Evolutionary conservation across 345 rosid genomes (phyloP), one percentile per base, ranked within the genome.

Genomic region (Eucalyptus pumila): DNA sequence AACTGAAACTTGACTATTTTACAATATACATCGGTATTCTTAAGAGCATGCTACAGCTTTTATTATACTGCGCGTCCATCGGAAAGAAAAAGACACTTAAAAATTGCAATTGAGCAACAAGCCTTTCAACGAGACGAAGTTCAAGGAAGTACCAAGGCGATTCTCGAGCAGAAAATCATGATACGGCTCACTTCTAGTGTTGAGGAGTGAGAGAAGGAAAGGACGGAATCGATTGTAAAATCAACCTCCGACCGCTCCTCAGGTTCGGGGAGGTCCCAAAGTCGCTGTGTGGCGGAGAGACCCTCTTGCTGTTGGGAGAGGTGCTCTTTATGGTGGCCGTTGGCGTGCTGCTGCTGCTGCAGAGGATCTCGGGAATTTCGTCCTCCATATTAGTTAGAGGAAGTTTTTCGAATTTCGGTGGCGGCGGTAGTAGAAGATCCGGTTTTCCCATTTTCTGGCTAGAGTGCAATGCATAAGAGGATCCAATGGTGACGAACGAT

Each of bases 251-350:
- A 88, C 99, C 97, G 58, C 96, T 94, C 93, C 94, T 91, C 67
- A 86, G 94, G 80, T 94, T 94, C 5, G 97, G 95, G 65, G 95
- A 93, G 45, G 96, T 93, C 34, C 97, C 95, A 11, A 94, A 90
- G 90, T 92, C 92, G 8, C 87, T 86, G 32, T 95, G 94, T 42
- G 99, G 99, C 37, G 98, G 99, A 91, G 99, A 97, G 88, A 98
- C 95, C 95, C 99, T 96, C 95, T 97, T 98, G 91, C 97, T 92
- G 93, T 97, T 98, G 58, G 99, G 99, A 88, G 99, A 97, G 51
- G 91, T 89, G 23, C 94, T 93, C 93, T 96, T 98, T 86, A 93
- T 80, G 86, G 90, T 93, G 9, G 93, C 56, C 34, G 81, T 88
- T 10, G 98, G 96, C 62, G 97, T 88, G 80, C 85, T 60, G 89